Evolutionary conservation across 352 stramenopile genomes (phyloP).

Genomic region (Phytophthora sansomeana): DNA sequence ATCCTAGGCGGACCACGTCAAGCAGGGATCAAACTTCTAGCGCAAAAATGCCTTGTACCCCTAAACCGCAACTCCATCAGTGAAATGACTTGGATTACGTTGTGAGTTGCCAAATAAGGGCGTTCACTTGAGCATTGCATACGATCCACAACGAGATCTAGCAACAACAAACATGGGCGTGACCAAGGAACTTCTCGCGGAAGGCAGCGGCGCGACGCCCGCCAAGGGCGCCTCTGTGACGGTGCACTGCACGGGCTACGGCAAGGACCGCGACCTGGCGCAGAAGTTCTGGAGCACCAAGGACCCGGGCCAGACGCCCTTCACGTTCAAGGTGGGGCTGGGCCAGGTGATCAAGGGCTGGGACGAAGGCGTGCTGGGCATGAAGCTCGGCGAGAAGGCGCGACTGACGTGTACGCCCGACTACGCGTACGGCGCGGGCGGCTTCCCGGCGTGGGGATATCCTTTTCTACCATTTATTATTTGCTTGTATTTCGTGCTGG

Average conservation of each 20-base stretch:
- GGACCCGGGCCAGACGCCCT: slow-evolving; percentile 94
- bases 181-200: slow-evolving; percentile 66
- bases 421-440: slow-evolving; percentile 94
- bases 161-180: slow-evolving; percentile 56
- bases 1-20: too few species aligned
- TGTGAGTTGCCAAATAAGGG: not conserved
- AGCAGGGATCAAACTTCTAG: too few species aligned
- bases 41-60: too few species aligned
- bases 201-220: slow-evolving; percentile 64
- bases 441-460: slow-evolving; percentile 95
- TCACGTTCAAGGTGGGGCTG: slow-evolving; percentile 93
- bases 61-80: not conserved
- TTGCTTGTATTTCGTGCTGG: slow-evolving; percentile 18
- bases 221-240: slow-evolving; percentile 72
- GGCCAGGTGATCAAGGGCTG: slow-evolving; percentile 96
- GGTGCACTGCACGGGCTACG: slow-evolving; percentile 86
- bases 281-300: slow-evolving; percentile 97
- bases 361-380: slow-evolving; percentile 92
- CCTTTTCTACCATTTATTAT: slow-evolving; percentile 43
- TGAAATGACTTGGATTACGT: not conserved
- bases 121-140: not conserved
- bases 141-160: slow-evolving; percentile 2
- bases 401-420: slow-evolving; percentile 94
- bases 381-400: slow-evolving; percentile 91
- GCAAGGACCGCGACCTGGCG: slow-evolving; percentile 69